Conservation (phyloP, 495 filamentous ascomycete genomes). For the Cryomyces minteri region DNA sequence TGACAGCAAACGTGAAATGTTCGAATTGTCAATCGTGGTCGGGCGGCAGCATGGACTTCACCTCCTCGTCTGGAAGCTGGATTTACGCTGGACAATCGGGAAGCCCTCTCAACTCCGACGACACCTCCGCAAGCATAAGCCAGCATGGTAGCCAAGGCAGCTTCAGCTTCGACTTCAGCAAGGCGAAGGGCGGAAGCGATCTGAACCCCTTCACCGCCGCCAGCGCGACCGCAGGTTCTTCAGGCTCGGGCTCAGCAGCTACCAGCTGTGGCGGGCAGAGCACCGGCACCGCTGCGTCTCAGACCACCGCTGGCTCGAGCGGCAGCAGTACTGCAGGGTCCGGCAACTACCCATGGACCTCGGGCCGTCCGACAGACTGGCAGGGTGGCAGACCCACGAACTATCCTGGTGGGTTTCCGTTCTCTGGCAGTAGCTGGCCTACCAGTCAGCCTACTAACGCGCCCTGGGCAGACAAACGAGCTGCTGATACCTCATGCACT, state of each 20-base stretch:
- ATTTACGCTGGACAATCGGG: constrained; percentile 49
- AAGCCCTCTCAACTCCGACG: constrained; percentile 24
- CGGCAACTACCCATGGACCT: neutral
- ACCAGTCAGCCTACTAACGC: neutral
- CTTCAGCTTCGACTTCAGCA: constrained; percentile 38
- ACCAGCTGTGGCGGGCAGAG: neutral
- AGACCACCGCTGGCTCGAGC: neutral
- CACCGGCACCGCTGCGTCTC: neutral
- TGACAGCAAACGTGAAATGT: constrained; percentile 24
- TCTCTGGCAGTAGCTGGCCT: neutral
- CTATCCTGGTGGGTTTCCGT: neutral
- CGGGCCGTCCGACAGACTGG: neutral
- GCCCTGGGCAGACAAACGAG: neutral
- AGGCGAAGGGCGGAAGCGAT: constrained; percentile 32
- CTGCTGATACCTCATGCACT: neutral
- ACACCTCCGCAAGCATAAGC: constrained; percentile 26
- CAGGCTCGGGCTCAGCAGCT: constrained; percentile 2
- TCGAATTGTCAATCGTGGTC: constrained; percentile 38
- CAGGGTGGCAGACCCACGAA: neutral
- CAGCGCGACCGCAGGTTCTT: neutral
- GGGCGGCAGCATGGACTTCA: constrained; percentile 29
- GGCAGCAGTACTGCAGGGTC: neutral
- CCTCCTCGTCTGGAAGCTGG: constrained; percentile 31
- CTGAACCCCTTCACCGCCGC: constrained; percentile 39
- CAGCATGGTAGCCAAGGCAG: constrained; percentile 36